A percentile compares a stretch with the other conserved stretches of the same genome.
These are phyloP conservation scores for Rhizopogon vulgaris DNA, from an alignment of 768 basidiomycete genomes.

Conservation along the genomic window DNA sequence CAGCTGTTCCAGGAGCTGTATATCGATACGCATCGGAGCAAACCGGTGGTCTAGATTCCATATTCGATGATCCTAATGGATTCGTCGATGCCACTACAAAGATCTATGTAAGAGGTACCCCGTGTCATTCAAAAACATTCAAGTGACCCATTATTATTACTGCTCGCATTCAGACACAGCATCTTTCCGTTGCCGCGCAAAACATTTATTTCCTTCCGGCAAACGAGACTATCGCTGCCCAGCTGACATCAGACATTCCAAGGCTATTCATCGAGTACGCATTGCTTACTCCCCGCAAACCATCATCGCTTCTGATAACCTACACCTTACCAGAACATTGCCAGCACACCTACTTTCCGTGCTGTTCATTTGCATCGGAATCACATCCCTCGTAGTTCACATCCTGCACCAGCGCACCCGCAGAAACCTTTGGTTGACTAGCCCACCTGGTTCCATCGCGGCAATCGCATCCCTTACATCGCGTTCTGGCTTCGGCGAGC, in stretches of 20 bases:
- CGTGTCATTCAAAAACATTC: not conserved
- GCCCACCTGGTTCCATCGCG: constrained; percentile 57
- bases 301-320: not conserved
- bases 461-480: constrained; percentile 49
- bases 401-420: constrained; percentile 41
- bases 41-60: constrained; percentile 34
- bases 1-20: constrained; percentile 58
- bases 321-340: constrained; percentile 35
- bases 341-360: constrained; percentile 45
- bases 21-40: constrained; percentile 43
- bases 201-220: constrained; percentile 49
- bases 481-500: constrained; percentile 56
- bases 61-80: constrained; percentile 42
- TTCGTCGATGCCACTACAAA: constrained; percentile 46
- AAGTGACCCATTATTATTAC: not conserved
- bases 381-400: constrained; percentile 43
- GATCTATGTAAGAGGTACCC: constrained; percentile 24
- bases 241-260: constrained; percentile 35
- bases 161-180: constrained; percentile 37
- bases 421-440: constrained; percentile 42
- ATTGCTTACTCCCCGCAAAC: not conserved
- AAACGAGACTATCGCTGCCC: constrained; percentile 33
- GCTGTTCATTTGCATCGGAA: constrained; percentile 42
- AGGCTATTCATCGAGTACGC: constrained; percentile 58
- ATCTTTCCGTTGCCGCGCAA: constrained; percentile 53